These are phyloP conservation scores for Camellia sinensis DNA, from an alignment of 148 eudicot species.

Conservation along the genomic window DNA sequence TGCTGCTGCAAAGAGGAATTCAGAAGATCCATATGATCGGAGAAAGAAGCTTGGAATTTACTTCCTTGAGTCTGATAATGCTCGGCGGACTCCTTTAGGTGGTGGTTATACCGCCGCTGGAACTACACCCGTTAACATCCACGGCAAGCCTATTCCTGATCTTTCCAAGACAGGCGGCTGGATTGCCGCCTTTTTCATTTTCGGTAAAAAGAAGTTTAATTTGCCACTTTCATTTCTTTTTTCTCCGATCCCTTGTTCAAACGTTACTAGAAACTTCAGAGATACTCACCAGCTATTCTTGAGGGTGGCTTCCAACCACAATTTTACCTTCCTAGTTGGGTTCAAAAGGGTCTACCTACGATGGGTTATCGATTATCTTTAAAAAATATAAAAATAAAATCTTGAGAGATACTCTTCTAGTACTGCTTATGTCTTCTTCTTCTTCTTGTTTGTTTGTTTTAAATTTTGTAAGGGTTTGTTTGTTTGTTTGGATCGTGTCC, in stretches of 20 bases:
- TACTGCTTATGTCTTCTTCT: neutral
- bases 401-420: too few relatives aligned
- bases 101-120: slow-evolving; percentile 57
- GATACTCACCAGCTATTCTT: too few relatives aligned
- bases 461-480: too few relatives aligned
- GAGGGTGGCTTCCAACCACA: too few relatives aligned
- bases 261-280: too few relatives aligned
- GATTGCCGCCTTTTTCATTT: slow-evolving; percentile 86
- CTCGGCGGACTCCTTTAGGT: slow-evolving; percentile 53
- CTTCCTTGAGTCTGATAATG: slow-evolving; percentile 73
- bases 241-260: neutral
- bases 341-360: too few relatives aligned
- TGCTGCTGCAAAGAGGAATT: slow-evolving; percentile 6
- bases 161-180: slow-evolving; percentile 85
- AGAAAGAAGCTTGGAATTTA: slow-evolving; percentile 59
- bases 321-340: too few relatives aligned
- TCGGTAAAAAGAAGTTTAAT: slow-evolving; percentile 38
- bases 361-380: too few relatives aligned
- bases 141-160: slow-evolving; percentile 56
- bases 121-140: slow-evolving; percentile 75
- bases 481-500: neutral
- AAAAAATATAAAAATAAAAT: too few relatives aligned
- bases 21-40: slow-evolving; percentile 7
- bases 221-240: neutral
- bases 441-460: neutral